Evolutionary conservation across 352 stramenopile species (phyloP), one percentile per base, ranked within the genome.

Genomic region (Phytophthora boehmeriae): DNA sequence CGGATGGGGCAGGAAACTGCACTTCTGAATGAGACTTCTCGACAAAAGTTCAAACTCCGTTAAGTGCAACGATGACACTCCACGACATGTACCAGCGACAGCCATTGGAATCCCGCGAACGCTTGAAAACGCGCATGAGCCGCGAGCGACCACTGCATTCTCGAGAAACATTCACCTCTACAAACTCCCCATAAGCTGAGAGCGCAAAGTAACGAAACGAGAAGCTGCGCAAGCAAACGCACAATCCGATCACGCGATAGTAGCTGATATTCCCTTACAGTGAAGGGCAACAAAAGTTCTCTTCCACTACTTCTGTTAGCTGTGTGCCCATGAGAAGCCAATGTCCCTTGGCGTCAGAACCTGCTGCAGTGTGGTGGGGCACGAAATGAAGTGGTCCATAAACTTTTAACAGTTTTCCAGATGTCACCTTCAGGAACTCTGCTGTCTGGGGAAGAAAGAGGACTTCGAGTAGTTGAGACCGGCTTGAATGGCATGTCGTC

Each of bases 381-480:
- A 90, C 52, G 41, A 92, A 82, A 41, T 87, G 75, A 56, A 88
- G 78, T n/a, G 83, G 83, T 41, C 73, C 68, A 22, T 79, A 90
- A 23, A 90, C 65, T 43, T 77, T 80, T 10, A 90, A 17, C 30
- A 73, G 46, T 11, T 50, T 64, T 22, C 62, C 68, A 5, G 50
- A 42, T 10, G 43, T 50, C 23, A 87, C 50, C 20, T 73, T 76
- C 23, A 86, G 59, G 16, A 59, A 60, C 10, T 72, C 34, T 3
- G 58, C 59, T 5, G 63, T 66, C 20, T 74, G 66, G 0, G 60
- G 38, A 0, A 67, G 54, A 45, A 90, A 86, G 5, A 78, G 59
- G 2, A 73, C 64, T 28, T 78, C 66, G 27, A 88, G 23, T 9
- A 62, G 39, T 8, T 53, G 32, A 30, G 41, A 39, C 28, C 14